Percentiles rank a stretch among this genome's conserved stretches.
Conservation (phyloP, 176 grass and related monocot genomes). For the Coix lacrymajobi region DNA sequence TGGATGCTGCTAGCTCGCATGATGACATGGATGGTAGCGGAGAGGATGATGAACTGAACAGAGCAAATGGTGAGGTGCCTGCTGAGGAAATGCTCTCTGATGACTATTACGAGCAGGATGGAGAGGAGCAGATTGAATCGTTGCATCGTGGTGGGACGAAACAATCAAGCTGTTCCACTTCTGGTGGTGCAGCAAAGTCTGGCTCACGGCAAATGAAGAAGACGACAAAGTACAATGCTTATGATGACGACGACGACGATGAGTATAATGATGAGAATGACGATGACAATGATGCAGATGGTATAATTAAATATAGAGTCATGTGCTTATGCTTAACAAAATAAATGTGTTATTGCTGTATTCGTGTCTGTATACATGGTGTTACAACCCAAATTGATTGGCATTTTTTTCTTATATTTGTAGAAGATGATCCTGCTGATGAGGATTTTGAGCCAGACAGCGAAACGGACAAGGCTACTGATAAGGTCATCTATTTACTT, state of each 20-base stretch:
- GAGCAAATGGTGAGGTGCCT: slow-evolving; percentile 54
- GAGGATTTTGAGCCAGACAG: slow-evolving; percentile 98
- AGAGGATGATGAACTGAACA: slow-evolving; percentile 46
- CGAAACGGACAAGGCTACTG: slow-evolving; percentile 67
- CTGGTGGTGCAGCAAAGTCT: slow-evolving; percentile 40
- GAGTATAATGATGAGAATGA: slow-evolving; percentile 52
- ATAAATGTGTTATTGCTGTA: slow-evolving; percentile 11
- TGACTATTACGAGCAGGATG: slow-evolving; percentile 94
- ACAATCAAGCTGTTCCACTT: slow-evolving; percentile 55
- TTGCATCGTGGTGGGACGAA: slow-evolving; percentile 47
- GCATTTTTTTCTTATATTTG: slow-evolving; percentile 32
- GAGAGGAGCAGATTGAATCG: slow-evolving; percentile 69
- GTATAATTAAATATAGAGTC: slow-evolving; percentile 46
- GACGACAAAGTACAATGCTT: slow-evolving; percentile 44
- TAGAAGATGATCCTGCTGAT: slow-evolving; percentile 97
- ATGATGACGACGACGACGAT: slow-evolving; percentile 42
- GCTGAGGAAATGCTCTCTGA: slow-evolving; percentile 95
- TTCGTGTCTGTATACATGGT: neutral
- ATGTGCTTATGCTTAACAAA: neutral
- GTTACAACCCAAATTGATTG: slow-evolving; percentile 3
- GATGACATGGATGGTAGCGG: slow-evolving; percentile 51
- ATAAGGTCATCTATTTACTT: slow-evolving; percentile 55
- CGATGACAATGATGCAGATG: slow-evolving; percentile 68
- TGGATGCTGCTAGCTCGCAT: slow-evolving; percentile 38
- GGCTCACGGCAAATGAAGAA: slow-evolving; percentile 59